A percentile compares a stretch with the other conserved stretches of the same genome.
Evolutionary conservation across 306 rosid species (phyloP).

Genomic region (Leucaena leucocephala): DNA sequence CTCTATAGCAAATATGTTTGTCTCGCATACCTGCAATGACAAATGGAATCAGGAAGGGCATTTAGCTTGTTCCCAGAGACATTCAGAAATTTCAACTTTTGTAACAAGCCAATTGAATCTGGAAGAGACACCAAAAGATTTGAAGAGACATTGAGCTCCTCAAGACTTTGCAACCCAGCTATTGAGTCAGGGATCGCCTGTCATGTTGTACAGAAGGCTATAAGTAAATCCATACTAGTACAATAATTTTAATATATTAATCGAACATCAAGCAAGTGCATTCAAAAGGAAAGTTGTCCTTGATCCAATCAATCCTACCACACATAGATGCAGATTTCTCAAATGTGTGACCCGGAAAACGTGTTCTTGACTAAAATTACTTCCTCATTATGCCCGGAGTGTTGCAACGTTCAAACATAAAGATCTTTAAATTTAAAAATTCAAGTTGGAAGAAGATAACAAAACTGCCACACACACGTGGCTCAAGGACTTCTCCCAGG

Average conservation of each 20-base stretch:
- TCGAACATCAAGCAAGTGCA: neutral
- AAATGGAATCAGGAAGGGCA: constrained; percentile 79
- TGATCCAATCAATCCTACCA: neutral
- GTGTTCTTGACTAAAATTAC: too few species aligned
- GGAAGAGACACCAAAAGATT: constrained; percentile 75
- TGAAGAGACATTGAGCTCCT: constrained; percentile 80
- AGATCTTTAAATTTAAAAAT: neutral
- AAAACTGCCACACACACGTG: too few species aligned
- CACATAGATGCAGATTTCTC: neutral
- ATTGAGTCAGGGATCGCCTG: constrained; percentile 86
- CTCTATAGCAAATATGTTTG: neutral
- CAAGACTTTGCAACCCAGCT: constrained; percentile 68
- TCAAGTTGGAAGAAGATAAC: too few species aligned
- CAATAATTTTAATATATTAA: constrained; percentile 1
- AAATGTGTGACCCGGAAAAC: neutral
- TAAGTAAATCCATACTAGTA: neutral
- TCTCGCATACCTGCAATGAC: constrained; percentile 76
- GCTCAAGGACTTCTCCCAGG: too few species aligned
- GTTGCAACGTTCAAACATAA: neutral
- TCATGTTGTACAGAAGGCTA: constrained; percentile 22
- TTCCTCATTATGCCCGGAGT: too few species aligned
- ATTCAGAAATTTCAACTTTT: constrained; percentile 69
- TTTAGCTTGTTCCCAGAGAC: constrained; percentile 76
- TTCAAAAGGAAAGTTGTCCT: neutral
- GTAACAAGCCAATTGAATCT: constrained; percentile 82